Base-by-base conservation (phyloP, 1,284 basidiomycete genomes). In the Prillingera fragicola region DNA sequence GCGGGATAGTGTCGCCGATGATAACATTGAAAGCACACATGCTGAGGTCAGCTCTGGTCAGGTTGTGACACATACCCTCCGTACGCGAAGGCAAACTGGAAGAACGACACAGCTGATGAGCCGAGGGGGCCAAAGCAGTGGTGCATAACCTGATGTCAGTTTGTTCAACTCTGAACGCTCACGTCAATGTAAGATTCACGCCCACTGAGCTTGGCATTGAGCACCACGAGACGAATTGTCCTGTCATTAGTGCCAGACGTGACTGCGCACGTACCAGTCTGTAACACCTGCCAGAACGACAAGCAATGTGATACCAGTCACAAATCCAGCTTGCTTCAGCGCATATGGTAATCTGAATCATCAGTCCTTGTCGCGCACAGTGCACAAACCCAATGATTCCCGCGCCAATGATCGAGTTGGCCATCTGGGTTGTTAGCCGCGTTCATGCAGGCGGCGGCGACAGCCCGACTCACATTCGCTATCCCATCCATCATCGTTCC, bases 1-100 rank as follows among this genome's bases (percentile, higher is more conserved):
- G 87, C 1, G 95, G 92, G 61, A 98, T 87, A 3, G 94, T 95
- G 69, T 99, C 95, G 56, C 95, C 84, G 56, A 70, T 70, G 37
- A 94, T 94, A 56, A 95, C 91, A 24, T 89, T 87, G 68, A 95
- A 95, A 1, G 91, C 91, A 59, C 88, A 92, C 88, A 94, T 95
- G 23, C 90, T 87, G 83, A 41, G 8, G 18, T 40, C 22, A 38
- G 24, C 31, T 10, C 8, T 12, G 17, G 10, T 8, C 27, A 25
- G 29, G 15, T 39, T 48, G 54, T 15, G 26, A 28, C 6, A 43
- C 65, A 48, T 33, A 70, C 67, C 90, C 91, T 60, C 94, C 94
- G 56, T 95, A 96, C 2, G 94, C 94, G 62, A 97, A 97, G 1
- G 90, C 78, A 62, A 98, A 97, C 65, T 98, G 95, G 69, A 98